phyloP scores from a whole-genome alignment of 495 filamentous ascomycete species.

The Xylaria castorea region DNA sequence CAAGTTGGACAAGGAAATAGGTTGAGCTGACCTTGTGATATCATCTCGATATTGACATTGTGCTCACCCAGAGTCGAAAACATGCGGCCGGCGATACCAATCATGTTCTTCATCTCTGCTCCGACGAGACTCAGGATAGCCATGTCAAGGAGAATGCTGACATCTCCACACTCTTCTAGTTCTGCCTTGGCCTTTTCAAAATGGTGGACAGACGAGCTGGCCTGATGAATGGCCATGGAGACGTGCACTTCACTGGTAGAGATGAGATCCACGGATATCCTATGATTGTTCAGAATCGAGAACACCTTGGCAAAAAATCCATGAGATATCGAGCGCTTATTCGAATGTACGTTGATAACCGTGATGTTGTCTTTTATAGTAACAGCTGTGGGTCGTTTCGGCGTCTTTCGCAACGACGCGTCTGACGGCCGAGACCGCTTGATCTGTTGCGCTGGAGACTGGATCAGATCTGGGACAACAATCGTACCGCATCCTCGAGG shows the following conservation, averaged over 20 bases:
- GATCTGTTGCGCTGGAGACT: slow-evolving; percentile 54
- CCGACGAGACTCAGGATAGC: slow-evolving; percentile 92
- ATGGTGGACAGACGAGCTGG: slow-evolving; percentile 67
- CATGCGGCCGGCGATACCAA: slow-evolving; percentile 88
- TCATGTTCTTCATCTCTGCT: slow-evolving; percentile 92
- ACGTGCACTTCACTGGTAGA: slow-evolving; percentile 95
- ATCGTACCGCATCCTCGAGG: slow-evolving; percentile 85
- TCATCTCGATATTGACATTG: slow-evolving; percentile 96
- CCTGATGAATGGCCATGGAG: slow-evolving; percentile 89
- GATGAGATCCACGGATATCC: slow-evolving; percentile 88
- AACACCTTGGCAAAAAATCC: slow-evolving; percentile 94
- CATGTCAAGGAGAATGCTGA: slow-evolving; percentile 86
- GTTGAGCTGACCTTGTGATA: slow-evolving; percentile 78
- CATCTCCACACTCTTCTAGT: slow-evolving; percentile 76
- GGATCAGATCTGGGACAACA: slow-evolving; percentile 68
- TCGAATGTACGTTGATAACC: slow-evolving; percentile 94
- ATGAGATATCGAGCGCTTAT: slow-evolving; percentile 82
- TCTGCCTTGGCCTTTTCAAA: slow-evolving; percentile 73
- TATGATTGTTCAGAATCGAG: slow-evolving; percentile 77
- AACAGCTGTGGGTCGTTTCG: slow-evolving; percentile 85
- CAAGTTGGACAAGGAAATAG: not conserved
- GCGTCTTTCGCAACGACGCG: slow-evolving; percentile 52
- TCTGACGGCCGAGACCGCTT: slow-evolving; percentile 52
- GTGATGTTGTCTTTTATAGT: slow-evolving; percentile 94
- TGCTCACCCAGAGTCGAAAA: slow-evolving; percentile 88